These are phyloP conservation scores for Azolla pinnata DNA, from an alignment of 75 land plant species.

Conservation along the genomic window DNA sequence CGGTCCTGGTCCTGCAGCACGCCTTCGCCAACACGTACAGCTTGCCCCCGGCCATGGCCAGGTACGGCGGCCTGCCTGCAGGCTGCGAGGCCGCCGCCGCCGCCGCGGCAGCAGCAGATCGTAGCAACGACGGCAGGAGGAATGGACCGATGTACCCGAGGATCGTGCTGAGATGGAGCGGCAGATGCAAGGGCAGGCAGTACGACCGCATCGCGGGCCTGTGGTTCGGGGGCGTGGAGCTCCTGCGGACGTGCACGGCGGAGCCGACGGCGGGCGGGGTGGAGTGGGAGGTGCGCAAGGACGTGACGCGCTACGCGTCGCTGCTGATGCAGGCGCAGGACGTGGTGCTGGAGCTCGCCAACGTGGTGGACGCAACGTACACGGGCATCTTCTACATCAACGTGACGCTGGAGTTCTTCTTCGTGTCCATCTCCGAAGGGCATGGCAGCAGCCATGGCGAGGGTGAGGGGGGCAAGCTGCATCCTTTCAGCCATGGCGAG, in stretches of 20 bases:
- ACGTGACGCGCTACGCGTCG: constrained; percentile 51
- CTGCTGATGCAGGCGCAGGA: constrained; percentile 26
- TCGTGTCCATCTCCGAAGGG: too few relatives aligned
- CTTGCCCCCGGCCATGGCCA: constrained; percentile 31
- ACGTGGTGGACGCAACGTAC: constrained; percentile 46
- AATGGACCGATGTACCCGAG: too few relatives aligned
- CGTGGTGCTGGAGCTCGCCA: constrained; percentile 47
- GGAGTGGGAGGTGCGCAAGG: constrained; percentile 63
- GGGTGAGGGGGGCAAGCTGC: too few relatives aligned
- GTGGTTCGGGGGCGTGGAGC: constrained; percentile 68
- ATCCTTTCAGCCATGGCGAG: too few relatives aligned
- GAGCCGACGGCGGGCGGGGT: constrained; percentile 50
- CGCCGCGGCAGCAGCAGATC: constrained; percentile 24
- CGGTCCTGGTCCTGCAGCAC: constrained; percentile 34
- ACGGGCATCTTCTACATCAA: constrained; percentile 65
- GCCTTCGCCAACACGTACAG: constrained; percentile 51
- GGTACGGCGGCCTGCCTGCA: too few relatives aligned
- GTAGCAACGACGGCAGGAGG: too few relatives aligned
- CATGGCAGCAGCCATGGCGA: too few relatives aligned
- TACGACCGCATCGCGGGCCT: constrained; percentile 64
- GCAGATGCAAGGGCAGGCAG: constrained; percentile 44
- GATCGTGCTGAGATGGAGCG: constrained; percentile 43
- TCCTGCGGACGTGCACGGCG: constrained; percentile 78
- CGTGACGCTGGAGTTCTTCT: constrained; percentile 29
- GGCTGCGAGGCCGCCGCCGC: too few relatives aligned